phyloP scores from a whole-genome alignment of 345 rosid genomes.

The Punica granatum region DNA sequence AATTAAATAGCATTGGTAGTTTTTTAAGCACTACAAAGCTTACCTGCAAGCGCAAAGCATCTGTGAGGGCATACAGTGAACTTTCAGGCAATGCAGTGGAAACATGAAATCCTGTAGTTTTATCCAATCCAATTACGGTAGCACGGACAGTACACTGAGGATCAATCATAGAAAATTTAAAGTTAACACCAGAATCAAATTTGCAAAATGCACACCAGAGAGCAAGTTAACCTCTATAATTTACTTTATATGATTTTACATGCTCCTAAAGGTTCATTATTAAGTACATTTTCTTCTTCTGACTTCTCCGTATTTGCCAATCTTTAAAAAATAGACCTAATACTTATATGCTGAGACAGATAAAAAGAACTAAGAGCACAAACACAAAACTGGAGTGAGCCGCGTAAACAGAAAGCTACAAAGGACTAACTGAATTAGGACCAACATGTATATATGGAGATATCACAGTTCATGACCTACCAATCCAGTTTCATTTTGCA shows the following conservation, averaged over 20 bases:
- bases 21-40: not conserved
- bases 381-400: not conserved
- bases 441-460: not conserved
- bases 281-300: not conserved
- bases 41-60: constrained; percentile 79
- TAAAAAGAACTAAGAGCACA: not conserved
- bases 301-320: not conserved
- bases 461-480: constrained; percentile 25
- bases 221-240: not conserved
- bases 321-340: not conserved
- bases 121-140: constrained; percentile 46
- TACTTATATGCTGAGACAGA: not conserved
- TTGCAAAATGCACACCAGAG: not conserved
- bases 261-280: too few species aligned
- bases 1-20: constrained; percentile 10
- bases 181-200: constrained; percentile 8
- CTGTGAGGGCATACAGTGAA: constrained; percentile 44
- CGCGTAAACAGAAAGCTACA: not conserved
- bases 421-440: not conserved
- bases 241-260: not conserved
- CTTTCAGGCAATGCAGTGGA: constrained; percentile 35
- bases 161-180: constrained; percentile 17
- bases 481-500: constrained; percentile 77
- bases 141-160: constrained; percentile 78
- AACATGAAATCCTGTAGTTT: constrained; percentile 26